phyloP scores from a whole-genome alignment of 306 rosid genomes.

The Pachyrhizus erosus region DNA sequence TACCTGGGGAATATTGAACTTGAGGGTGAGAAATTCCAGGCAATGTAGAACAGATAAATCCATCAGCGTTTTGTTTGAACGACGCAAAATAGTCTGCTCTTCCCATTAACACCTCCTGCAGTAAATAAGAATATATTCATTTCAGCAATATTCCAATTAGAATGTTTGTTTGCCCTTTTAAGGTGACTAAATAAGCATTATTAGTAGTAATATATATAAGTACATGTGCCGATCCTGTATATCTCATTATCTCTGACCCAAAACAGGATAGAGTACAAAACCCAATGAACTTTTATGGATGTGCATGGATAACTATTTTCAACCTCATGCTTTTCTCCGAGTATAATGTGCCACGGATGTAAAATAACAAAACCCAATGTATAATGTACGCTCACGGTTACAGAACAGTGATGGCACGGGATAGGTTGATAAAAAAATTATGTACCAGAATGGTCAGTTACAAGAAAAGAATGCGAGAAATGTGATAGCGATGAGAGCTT shows the following conservation, averaged over 20 bases:
- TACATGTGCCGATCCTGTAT: not conserved
- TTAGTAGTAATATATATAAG: too few species aligned
- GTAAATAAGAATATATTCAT: constrained; percentile 18
- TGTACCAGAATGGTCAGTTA: constrained; percentile 28
- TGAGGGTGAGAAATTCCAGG: constrained; percentile 92
- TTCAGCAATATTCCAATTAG: not conserved
- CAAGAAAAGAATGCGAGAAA: constrained; percentile 43
- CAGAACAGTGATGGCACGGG: constrained; percentile 11
- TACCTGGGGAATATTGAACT: constrained; percentile 98
- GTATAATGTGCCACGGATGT: not conserved
- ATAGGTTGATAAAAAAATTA: constrained; percentile 13
- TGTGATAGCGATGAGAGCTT: constrained; percentile 47
- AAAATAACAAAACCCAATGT: not conserved
- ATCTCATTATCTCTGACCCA: not conserved
- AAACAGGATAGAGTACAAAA: constrained; percentile 36
- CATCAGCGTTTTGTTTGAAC: constrained; percentile 88
- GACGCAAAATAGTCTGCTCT: constrained; percentile 84
- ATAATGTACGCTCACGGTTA: not conserved
- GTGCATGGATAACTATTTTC: constrained; percentile 13
- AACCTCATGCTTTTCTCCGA: not conserved
- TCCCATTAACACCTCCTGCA: constrained; percentile 94
- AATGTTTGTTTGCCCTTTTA: not conserved
- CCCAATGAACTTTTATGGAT: constrained; percentile 32
- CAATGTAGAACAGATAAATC: constrained; percentile 80
- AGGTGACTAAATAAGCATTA: not conserved